These are phyloP conservation scores for Magnaporthiopsis incrustans DNA, from an alignment of 2,329 filamentous ascomycete genomes.

Conservation along the genomic window DNA sequence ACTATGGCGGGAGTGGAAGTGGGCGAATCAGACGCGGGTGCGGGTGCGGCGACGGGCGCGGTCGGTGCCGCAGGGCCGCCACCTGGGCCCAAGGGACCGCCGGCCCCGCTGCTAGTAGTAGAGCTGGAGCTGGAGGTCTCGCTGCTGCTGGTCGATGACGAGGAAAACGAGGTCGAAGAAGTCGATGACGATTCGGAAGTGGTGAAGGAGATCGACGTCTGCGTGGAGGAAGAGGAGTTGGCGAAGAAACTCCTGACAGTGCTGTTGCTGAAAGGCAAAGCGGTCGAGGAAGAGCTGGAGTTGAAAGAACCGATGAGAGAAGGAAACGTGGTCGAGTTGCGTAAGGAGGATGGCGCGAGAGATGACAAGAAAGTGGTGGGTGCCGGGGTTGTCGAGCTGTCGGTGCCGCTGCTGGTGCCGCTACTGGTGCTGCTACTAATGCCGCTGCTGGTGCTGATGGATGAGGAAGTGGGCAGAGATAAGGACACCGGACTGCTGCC, in stretches of 20 bases:
- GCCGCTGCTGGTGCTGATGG: conserved; percentile 10
- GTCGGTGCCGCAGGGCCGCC: conserved; percentile 18
- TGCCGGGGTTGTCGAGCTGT: not conserved
- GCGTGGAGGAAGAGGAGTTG: conserved; percentile 10
- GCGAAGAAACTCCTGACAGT: conserved; percentile 9
- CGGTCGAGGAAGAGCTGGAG: conserved; percentile 10
- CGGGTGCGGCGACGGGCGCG: conserved; percentile 14
- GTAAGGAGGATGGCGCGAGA: conserved; percentile 16
- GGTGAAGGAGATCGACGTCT: conserved; percentile 23
- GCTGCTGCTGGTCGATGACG: not conserved
- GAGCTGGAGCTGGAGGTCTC: not conserved
- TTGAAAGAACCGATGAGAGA: not conserved
- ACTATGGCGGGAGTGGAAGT: conserved; percentile 32
- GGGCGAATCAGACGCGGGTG: conserved; percentile 14
- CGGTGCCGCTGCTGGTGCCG: conserved; percentile 7
- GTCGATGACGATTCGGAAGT: conserved; percentile 27
- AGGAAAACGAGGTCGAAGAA: conserved; percentile 14
- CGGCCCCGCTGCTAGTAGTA: conserved; percentile 11
- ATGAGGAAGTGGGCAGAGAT: conserved; percentile 13
- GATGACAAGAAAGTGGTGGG: conserved; percentile 16
- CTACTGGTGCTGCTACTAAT: conserved; percentile 7
- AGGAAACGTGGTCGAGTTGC: conserved; percentile 9
- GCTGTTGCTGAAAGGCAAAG: conserved; percentile 18
- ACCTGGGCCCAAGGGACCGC: conserved; percentile 14
- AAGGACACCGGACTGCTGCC: conserved; percentile 3